phyloP scores from a whole-genome alignment of 2,329 filamentous ascomycete species.

The Talaromyces sp. region DNA sequence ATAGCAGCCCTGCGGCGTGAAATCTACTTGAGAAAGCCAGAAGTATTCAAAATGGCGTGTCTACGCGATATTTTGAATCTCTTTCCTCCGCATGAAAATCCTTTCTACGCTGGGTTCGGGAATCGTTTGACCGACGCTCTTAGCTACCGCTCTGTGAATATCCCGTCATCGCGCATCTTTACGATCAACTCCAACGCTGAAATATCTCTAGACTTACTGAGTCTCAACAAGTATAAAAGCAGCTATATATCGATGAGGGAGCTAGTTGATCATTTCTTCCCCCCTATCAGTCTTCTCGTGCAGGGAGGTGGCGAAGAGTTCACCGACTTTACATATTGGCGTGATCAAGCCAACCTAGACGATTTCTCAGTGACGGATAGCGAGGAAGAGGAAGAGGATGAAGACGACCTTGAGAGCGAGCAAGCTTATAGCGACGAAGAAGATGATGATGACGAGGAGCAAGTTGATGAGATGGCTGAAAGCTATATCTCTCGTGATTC shows the following conservation, averaged over 20 bases:
- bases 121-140: slow-evolving; percentile 95
- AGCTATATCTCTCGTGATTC: slow-evolving; percentile 31
- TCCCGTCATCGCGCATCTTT: slow-evolving; percentile 90
- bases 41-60: slow-evolving; percentile 99
- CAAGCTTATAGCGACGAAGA: slow-evolving; percentile 46
- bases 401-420: slow-evolving; percentile 43
- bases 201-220: slow-evolving; percentile 83
- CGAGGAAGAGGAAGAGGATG: slow-evolving; percentile 44
- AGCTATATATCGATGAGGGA: slow-evolving; percentile 97
- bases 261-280: slow-evolving; percentile 97
- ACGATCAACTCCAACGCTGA: slow-evolving; percentile 98
- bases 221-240: slow-evolving; percentile 89
- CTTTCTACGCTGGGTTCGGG: slow-evolving; percentile 95
- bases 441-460: slow-evolving; percentile 44
- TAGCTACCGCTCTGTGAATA: slow-evolving; percentile 92
- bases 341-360: slow-evolving; percentile 76
- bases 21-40: slow-evolving; percentile 90
- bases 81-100: slow-evolving; percentile 70
- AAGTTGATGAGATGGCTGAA: slow-evolving; percentile 32
- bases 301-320: slow-evolving; percentile 89
- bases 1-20: slow-evolving; percentile 89
- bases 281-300: slow-evolving; percentile 79
- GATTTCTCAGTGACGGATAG: slow-evolving; percentile 84
- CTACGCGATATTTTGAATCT: slow-evolving; percentile 87
- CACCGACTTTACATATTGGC: slow-evolving; percentile 97